phyloP scores from a whole-genome alignment of 306 rosid genomes.

The Crotalaria pallida region DNA sequence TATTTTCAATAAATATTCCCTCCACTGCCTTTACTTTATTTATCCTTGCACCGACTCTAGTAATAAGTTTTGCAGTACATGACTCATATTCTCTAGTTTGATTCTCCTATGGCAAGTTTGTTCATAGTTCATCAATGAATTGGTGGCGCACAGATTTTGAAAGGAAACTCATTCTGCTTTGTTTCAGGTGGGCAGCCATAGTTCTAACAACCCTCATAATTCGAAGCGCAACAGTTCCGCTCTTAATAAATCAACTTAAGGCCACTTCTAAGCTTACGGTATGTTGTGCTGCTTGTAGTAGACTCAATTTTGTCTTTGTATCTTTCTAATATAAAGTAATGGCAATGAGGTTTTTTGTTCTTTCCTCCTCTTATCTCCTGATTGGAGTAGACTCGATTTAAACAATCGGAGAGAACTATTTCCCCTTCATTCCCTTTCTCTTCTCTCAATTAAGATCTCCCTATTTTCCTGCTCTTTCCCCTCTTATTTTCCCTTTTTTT shows the following conservation, averaged over 20 bases:
- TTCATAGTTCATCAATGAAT: background rate
- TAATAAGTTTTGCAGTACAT: background rate
- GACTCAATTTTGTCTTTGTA: background rate
- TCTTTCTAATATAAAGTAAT: background rate
- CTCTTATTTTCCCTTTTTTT: background rate
- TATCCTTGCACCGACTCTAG: too few relatives aligned
- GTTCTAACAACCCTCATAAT: slow-evolving; percentile 61
- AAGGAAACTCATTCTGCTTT: slow-evolving; percentile 10
- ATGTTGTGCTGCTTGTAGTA: slow-evolving; percentile 34
- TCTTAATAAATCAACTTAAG: slow-evolving; percentile 70
- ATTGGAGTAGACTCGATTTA: slow-evolving; percentile 3
- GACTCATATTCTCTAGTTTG: background rate
- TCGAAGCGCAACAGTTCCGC: slow-evolving; percentile 62
- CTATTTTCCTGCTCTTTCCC: background rate
- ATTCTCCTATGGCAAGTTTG: background rate
- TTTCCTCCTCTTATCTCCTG: background rate
- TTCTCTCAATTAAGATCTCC: background rate
- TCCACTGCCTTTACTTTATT: too few relatives aligned
- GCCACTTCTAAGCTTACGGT: slow-evolving; percentile 74
- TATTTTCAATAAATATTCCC: too few relatives aligned
- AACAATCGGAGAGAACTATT: background rate
- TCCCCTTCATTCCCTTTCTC: background rate
- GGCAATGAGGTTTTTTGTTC: background rate
- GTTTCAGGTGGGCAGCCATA: slow-evolving; percentile 85
- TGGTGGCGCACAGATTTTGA: slow-evolving; percentile 10